These are phyloP conservation scores for Colletotrichum eremochloae DNA, from an alignment of 2,329 filamentous ascomycete species.

Conservation along the genomic window DNA sequence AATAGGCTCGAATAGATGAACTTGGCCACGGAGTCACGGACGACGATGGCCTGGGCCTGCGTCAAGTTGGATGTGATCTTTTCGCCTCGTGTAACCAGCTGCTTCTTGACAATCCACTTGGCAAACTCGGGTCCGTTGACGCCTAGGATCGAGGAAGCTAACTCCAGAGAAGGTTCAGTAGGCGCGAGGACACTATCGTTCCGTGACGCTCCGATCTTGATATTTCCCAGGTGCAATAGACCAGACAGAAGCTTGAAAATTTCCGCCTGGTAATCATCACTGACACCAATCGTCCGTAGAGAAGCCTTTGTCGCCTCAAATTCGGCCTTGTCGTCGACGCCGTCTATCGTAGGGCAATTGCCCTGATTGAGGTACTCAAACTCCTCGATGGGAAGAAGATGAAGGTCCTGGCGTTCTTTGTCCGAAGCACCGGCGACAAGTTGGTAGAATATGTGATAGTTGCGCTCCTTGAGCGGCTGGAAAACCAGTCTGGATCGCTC, in stretches of 20 bases:
- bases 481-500: conserved; percentile 97
- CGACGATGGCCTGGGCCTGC: conserved; percentile 92
- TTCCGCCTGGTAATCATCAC: conserved; percentile 78
- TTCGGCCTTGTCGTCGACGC: conserved; percentile 95
- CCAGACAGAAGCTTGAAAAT: conserved; percentile 94
- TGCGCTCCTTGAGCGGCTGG: conserved; percentile 96
- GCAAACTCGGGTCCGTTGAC: conserved; percentile 90
- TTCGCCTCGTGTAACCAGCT: conserved; percentile 94
- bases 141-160: conserved; percentile 86
- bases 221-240: conserved; percentile 93
- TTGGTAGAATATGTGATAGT: conserved; percentile 99
- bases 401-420: conserved; percentile 82
- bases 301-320: conserved; percentile 91
- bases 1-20: conserved; percentile 99
- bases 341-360: conserved; percentile 89
- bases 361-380: conserved; percentile 98
- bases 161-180: conserved; percentile 84
- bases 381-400: conserved; percentile 85
- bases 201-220: conserved; percentile 92
- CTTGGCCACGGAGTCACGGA: conserved; percentile 97
- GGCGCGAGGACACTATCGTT: conserved; percentile 88
- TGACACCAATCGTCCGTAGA: conserved; percentile 87
- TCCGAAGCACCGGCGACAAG: conserved; percentile 93
- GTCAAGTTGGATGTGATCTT: conserved; percentile 97
- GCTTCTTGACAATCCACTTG: conserved; percentile 99